These are phyloP conservation scores for Xylariaceae sp. DNA, from an alignment of 2,329 filamentous ascomycete genomes.

Conservation along the genomic window DNA sequence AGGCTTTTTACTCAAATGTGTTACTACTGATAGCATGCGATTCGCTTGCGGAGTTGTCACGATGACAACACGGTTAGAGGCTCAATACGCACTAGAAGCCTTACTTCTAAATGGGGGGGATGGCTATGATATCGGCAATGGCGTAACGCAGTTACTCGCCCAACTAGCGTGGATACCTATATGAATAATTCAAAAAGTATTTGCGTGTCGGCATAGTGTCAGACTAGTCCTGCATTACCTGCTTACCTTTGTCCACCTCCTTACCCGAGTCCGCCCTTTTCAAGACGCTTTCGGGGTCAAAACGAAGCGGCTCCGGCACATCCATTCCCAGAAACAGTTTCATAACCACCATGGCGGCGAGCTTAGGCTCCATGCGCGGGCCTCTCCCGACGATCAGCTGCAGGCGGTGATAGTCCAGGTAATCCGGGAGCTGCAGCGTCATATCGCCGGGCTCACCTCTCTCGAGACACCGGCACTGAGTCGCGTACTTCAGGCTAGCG, in stretches of 20 bases:
- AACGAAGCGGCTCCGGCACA: slow-evolving; percentile 12
- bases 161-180: too few species aligned
- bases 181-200: neutral
- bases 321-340: slow-evolving; percentile 24
- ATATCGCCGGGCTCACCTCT: neutral
- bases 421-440: slow-evolving; percentile 4
- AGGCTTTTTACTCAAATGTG: too few species aligned
- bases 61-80: too few species aligned
- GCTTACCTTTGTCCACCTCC: neutral
- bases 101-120: too few species aligned
- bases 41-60: too few species aligned
- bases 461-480: slow-evolving; percentile 3
- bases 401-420: slow-evolving; percentile 12
- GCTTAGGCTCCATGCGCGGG: slow-evolving; percentile 18
- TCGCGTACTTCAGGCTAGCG: neutral
- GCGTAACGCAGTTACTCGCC: too few species aligned
- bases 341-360: slow-evolving; percentile 29
- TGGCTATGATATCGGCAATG: too few species aligned
- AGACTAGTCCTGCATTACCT: neutral
- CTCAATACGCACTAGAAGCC: too few species aligned
- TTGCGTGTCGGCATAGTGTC: neutral
- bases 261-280: neutral
- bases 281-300: neutral
- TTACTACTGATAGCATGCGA: too few species aligned
- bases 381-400: slow-evolving; percentile 5